Percentiles rank a stretch among this genome's conserved stretches.
Evolutionary conservation across 352 stramenopile genomes (phyloP).

Genomic region (Pythium phragmiticola): DNA sequence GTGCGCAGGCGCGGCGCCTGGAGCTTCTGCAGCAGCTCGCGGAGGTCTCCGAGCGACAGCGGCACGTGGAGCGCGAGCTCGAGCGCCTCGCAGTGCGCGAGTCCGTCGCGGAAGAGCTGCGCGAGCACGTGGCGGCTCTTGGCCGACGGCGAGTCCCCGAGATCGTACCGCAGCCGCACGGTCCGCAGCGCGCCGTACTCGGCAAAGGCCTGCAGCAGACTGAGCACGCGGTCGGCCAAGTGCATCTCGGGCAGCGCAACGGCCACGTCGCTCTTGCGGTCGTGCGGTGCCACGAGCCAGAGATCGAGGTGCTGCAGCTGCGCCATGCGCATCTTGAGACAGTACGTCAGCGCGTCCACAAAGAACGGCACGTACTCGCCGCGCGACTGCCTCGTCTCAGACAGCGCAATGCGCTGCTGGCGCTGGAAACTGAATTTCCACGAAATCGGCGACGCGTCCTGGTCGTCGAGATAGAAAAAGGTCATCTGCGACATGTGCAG

Average conservation of each 20-base stretch:
- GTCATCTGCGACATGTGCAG: slow-evolving; percentile 38
- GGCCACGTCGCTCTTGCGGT: slow-evolving; percentile 11
- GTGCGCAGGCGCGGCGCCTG: slow-evolving; percentile 21
- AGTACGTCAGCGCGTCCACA: slow-evolving; percentile 42
- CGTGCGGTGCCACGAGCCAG: slow-evolving; percentile 14
- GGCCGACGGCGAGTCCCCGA: slow-evolving; percentile 14
- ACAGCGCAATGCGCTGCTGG: slow-evolving; percentile 38
- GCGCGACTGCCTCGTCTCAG: slow-evolving; percentile 34
- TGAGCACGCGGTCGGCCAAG: slow-evolving; percentile 23
- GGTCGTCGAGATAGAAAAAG: slow-evolving; percentile 30
- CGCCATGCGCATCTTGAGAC: slow-evolving; percentile 47
- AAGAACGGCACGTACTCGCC: slow-evolving; percentile 37
- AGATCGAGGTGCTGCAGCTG: slow-evolving; percentile 59
- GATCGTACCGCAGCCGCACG: slow-evolving; percentile 26
- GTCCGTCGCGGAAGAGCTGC: slow-evolving; percentile 41
- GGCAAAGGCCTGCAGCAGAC: slow-evolving; percentile 29
- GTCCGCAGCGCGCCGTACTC: slow-evolving; percentile 28
- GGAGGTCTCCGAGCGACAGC: slow-evolving; percentile 23
- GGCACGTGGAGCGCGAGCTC: slow-evolving; percentile 32
- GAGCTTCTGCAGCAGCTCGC: slow-evolving; percentile 21
- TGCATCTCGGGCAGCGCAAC: slow-evolving; percentile 4
- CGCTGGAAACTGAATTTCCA: slow-evolving; percentile 56
- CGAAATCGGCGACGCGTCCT: slow-evolving; percentile 18
- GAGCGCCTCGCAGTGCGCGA: slow-evolving; percentile 45
- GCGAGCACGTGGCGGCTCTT: slow-evolving; percentile 23